Evolutionary conservation across 1,139 yeast species (phyloP), one percentile per base, ranked within the genome.

Genomic region (Suhomyces bribrorum): DNA sequence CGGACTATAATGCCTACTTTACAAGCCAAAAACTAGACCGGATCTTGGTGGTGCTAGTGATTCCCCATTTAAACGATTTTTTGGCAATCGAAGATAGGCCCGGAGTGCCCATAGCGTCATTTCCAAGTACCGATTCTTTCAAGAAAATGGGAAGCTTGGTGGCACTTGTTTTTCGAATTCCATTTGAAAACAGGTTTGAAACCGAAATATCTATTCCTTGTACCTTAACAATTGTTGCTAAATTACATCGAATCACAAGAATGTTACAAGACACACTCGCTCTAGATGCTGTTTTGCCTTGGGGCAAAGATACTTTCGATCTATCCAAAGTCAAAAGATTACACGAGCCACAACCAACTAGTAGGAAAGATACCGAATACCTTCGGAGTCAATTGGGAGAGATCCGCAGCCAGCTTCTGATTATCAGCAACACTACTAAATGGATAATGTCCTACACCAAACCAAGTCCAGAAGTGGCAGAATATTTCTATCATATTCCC

Each of bases 141-240:
- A 20, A 18, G 5, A 14, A 11, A 4, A 12, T 40, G 8, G 28
- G 36, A 11, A 36, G 26, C 5, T 14, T 36, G 5, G 17, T 32
- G 3, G 31, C 30, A 2, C 18, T 26, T 18, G 3, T 40, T 6
- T 39, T 29, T 23, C 32, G 27, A 18, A 13, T 39, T n/a, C 40
- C 44, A 1, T 34, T 37, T 14, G 36, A 31, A 13, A 18, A 8
- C 11, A 13, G 22, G 3, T 40, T 33, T 12, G 5, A 7, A 6
- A 17, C 16, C 2, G n/a, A 14, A 11, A 17, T 40, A 5, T 32
- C 43, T 1, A 25, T 15, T 5, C 9, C 12, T 9, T 23, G 26
- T n/a, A 39, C 43, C 17, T 3, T 38, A 7, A 7, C 13, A 5
- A 16, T 38, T 14, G 26, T 38, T 3, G 15, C 22, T 14, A 22